Evolutionary conservation across 2,329 filamentous ascomycete genomes (phyloP), one percentile per base, ranked within the genome.

Genomic region (Salinomyces thailandicus): DNA sequence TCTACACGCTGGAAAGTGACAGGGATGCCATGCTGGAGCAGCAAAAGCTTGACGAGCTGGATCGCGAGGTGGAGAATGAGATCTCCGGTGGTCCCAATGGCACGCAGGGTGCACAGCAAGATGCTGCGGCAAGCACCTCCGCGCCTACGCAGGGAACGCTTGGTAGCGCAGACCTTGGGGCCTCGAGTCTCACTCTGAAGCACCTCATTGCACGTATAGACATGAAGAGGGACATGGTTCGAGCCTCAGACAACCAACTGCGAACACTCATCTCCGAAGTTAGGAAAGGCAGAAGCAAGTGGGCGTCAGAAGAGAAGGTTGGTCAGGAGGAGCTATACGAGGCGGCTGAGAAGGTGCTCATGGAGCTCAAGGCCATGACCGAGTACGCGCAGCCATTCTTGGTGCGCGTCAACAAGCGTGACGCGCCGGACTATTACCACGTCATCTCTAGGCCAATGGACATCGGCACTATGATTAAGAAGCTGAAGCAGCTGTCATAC

Each of bases 381-480:
- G 91, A 98, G 60, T 93, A 95, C 61, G 95, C 91, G 1, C 85
- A 85, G n/a, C 86, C 91, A 2, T 98, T 98, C 52, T 63, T 98
- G 38, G 85, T 86, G 37, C 77, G 85, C 48, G 91, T 98, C 35
- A 96, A 93, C 65, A 98, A 98, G 65, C 77, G 91, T 51, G 91
- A 98, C 60, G 91, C 86, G 9, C 91, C 89, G 15, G 87, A 96
- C 62, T 98, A 98, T 62, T 86, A 93, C 60, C 81, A 76, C 49
- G 76, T 91, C 45, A 95, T 96, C 62, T 95, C 93, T 63, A 81
- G 87, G 31, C 91, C 91, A 2, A 98, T 98, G 91, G 91, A 98
- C 58, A 77, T 98, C 39, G 91, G 91, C 24, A 81, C 79, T 32
- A 96, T 98, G 86, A 94, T 93, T 44, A 98, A 98, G 67, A 98